These are phyloP conservation scores for Microascus cirrosus DNA, from an alignment of 2,329 filamentous ascomycete species.

Conservation along the genomic window DNA sequence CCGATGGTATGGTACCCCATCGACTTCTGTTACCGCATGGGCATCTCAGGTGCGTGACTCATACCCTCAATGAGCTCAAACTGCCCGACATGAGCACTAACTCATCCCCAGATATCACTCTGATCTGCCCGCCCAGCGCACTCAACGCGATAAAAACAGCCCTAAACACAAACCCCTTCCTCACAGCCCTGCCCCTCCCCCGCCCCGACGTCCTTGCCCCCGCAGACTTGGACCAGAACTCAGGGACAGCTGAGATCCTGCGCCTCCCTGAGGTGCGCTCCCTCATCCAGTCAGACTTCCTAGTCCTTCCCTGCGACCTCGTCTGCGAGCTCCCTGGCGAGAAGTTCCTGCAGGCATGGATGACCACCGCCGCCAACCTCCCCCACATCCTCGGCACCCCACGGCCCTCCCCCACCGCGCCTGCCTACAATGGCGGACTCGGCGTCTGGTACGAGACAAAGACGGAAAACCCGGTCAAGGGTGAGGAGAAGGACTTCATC, in stretches of 20 bases:
- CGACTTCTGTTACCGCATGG: constrained; percentile 74
- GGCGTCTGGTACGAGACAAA: constrained; percentile 89
- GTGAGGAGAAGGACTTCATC: constrained; percentile 88
- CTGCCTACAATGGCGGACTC: constrained; percentile 58
- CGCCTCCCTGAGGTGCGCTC: constrained; percentile 70
- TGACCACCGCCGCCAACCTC: constrained; percentile 69
- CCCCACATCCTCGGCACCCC: constrained; percentile 43
- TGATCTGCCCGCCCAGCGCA: constrained; percentile 55
- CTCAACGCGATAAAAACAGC: constrained; percentile 56
- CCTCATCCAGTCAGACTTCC: constrained; percentile 74
- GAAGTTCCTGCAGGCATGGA: constrained; percentile 80
- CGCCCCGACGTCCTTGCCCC: constrained; percentile 70
- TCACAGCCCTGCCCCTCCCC: constrained; percentile 62
- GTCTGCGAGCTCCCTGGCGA: constrained; percentile 83
- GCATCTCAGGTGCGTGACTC: constrained; percentile 52
- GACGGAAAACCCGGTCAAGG: constrained; percentile 61
- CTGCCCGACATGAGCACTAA: background rate
- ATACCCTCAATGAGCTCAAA: background rate
- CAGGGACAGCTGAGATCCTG: constrained; percentile 80
- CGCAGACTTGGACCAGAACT: constrained; percentile 64
- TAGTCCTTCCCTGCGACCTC: constrained; percentile 86
- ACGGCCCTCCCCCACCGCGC: constrained; percentile 21
- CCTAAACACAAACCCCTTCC: constrained; percentile 65
- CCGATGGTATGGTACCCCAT: constrained; percentile 88
- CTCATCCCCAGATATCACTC: constrained; percentile 42